Base-by-base conservation (phyloP, 2,329 filamentous ascomycete genomes). In the Monilinia fructicola region DNA sequence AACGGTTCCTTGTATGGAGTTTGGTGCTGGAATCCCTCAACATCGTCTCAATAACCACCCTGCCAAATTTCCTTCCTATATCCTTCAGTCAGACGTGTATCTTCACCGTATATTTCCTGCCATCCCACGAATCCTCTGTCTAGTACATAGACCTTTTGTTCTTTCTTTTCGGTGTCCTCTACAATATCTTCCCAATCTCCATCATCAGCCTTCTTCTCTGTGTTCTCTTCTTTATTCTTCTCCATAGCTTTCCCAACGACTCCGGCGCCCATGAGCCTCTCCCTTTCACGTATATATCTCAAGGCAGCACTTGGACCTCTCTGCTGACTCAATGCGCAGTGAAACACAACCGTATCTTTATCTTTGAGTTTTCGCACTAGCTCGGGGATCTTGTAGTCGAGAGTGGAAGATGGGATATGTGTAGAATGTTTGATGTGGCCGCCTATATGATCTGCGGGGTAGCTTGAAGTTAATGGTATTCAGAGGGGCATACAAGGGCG, bases 271-370 rank as follows among this genome's bases (percentile, higher is more conserved):
- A 81, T 67, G 26, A 81, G 68, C 18, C 83, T 80, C 71, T 90
- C 87, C 56, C 87, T 82, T 79, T 93, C 90, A 46, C 90, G 81
- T 68, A 93, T 72, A 77, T 97, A 98, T 74, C 84, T 83, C 72
- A 97, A 79, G 4, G 95, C 95, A 4, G 94, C 93, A 61, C 85
- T 85, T 0, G 95, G 95, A 0, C 95, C 95, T 0, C 95, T 84
- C 79, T 97, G 90, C 81, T 98, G 95, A 72, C 90, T 94, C 65
- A 98, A 81, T 23, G 91, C 90, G 79, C 95, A 99, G 80, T 99
- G 95, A 78, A 99, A 99, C 1, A 99, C 86, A 18, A 99, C 92
- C 14, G 85, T 89, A 66, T 95, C 86, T 78, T 92, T 93, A 75
- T 89, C 87, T 71, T 87, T 81, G 58, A 97, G 84, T 54, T 85